phyloP scores from a whole-genome alignment of 305 asterid genomes.

The Lippia alba region DNA sequence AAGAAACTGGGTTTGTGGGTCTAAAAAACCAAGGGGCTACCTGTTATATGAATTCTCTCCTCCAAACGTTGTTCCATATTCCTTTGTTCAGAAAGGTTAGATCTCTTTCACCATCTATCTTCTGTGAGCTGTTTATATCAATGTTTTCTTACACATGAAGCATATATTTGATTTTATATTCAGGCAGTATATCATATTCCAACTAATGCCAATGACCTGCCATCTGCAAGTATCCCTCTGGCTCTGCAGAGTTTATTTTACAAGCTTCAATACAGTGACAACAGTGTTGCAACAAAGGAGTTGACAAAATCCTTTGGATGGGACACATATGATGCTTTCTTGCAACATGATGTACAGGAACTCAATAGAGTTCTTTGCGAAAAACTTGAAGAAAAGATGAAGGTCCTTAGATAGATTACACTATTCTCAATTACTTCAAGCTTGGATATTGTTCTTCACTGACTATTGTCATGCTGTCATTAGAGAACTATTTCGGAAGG shows the following conservation, averaged over 20 bases:
- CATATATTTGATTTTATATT: conserved; percentile 34
- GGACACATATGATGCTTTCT: conserved; percentile 64
- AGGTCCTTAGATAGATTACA: conserved; percentile 41
- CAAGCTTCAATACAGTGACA: conserved; percentile 62
- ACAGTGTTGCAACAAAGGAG: conserved; percentile 60
- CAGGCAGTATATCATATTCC: conserved; percentile 73
- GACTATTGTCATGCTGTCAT: conserved; percentile 40
- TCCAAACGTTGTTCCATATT: conserved; percentile 64
- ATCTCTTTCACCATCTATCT: conserved; percentile 29
- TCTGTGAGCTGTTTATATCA: conserved; percentile 23
- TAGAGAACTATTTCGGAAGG: conserved; percentile 71
- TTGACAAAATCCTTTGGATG: conserved; percentile 72
- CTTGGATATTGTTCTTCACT: conserved; percentile 39
- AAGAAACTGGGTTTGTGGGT: conserved; percentile 72
- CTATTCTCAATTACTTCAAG: conserved; percentile 27
- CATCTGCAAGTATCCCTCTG: conserved; percentile 62
- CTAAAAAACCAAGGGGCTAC: conserved; percentile 74
- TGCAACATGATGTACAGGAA: conserved; percentile 73
- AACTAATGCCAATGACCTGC: conserved; percentile 56
- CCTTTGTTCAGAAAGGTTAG: conserved; percentile 72
- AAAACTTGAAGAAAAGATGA: conserved; percentile 72
- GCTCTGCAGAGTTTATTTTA: conserved; percentile 69
- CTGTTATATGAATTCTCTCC: conserved; percentile 72
- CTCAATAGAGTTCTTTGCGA: conserved; percentile 60
- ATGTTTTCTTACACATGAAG: conserved; percentile 24